These are phyloP conservation scores for Aspergillus hortae DNA, from an alignment of 2,329 filamentous ascomycete species.

Conservation along the genomic window DNA sequence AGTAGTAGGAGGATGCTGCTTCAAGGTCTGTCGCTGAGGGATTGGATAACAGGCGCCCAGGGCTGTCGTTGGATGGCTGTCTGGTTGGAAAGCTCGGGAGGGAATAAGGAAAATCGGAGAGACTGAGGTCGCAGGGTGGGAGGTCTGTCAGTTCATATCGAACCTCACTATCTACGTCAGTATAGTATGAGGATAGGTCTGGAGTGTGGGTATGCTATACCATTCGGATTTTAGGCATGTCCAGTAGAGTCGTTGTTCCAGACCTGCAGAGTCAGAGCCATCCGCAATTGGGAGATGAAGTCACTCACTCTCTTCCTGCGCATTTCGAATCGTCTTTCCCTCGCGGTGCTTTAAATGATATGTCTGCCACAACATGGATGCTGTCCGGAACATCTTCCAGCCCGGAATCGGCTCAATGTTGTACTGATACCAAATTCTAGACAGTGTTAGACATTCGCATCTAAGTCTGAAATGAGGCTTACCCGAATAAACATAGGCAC, in stretches of 20 bases:
- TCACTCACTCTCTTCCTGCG: conserved; percentile 21
- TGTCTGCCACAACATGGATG: conserved; percentile 24
- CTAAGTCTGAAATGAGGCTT: background rate
- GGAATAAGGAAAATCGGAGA: conserved; percentile 23
- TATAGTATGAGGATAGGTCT: conserved; percentile 1
- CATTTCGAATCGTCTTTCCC: conserved; percentile 15
- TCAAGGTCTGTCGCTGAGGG: conserved; percentile 15
- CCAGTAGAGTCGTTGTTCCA: conserved; percentile 24
- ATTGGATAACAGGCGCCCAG: conserved; percentile 9
- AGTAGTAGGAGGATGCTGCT: conserved; percentile 22
- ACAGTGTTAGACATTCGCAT: background rate
- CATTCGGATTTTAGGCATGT: conserved; percentile 25
- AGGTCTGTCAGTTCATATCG: conserved; percentile 23
- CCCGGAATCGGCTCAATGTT: conserved; percentile 23
- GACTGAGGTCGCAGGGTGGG: conserved; percentile 21
- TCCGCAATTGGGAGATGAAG: background rate
- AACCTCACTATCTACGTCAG: conserved; percentile 17
- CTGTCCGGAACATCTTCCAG: conserved; percentile 25
- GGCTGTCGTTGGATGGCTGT: conserved; percentile 8
- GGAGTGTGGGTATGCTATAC: conserved; percentile 1
- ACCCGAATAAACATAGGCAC: conserved; percentile 24
- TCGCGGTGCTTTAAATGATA: conserved; percentile 22
- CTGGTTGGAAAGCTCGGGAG: conserved; percentile 19
- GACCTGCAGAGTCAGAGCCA: conserved; percentile 12
- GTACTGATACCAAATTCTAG: conserved; percentile 25